phyloP scores from a whole-genome alignment of 441 rosid genomes.

The Hura crepitans region DNA sequence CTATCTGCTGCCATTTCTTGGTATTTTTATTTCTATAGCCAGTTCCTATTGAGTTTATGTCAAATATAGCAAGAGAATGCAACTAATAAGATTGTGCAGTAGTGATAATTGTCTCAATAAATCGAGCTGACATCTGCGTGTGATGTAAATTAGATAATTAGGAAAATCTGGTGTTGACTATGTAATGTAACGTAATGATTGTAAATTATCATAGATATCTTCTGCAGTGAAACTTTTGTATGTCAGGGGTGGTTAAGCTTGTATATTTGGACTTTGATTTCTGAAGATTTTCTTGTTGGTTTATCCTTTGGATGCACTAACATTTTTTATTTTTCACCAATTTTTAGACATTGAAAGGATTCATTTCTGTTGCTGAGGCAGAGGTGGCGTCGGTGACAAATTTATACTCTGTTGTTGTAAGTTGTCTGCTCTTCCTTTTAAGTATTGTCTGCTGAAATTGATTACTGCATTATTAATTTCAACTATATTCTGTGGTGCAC shows the following conservation, averaged over 20 bases:
- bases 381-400: slow-evolving; percentile 75
- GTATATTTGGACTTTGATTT: not conserved
- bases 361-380: slow-evolving; percentile 65
- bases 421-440: slow-evolving; percentile 17
- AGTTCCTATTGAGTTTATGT: not conserved
- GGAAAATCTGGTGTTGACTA: not conserved
- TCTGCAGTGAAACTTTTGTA: not conserved
- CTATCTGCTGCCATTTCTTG: not conserved
- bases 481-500: slow-evolving; percentile 30
- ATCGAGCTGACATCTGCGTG: not conserved
- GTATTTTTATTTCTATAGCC: not conserved
- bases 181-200: not conserved
- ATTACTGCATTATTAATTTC: slow-evolving; percentile 18
- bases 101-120: not conserved
- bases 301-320: not conserved
- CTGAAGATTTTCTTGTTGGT: not conserved
- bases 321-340: slow-evolving; percentile 2
- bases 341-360: slow-evolving; percentile 66
- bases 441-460: slow-evolving; percentile 3
- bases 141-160: not conserved
- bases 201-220: slow-evolving; percentile 8
- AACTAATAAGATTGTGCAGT: not conserved
- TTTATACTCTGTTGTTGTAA: slow-evolving; percentile 89
- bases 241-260: not conserved
- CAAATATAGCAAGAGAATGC: not conserved